Conservation (phyloP, 352 stramenopile genomes). For the Phytophthora cactorum region DNA sequence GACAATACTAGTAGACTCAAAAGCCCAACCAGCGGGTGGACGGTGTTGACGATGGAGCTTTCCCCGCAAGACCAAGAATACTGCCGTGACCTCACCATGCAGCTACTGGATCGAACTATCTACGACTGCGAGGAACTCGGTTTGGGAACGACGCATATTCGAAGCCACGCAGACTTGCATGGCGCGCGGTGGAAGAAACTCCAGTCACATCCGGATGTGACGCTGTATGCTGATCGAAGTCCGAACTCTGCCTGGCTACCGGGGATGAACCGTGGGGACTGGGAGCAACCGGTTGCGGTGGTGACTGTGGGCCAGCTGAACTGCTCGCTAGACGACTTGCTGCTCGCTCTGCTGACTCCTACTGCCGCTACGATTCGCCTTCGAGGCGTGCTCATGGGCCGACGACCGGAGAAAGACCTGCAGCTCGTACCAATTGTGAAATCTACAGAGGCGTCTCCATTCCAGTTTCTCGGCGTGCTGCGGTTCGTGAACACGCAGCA, state of each 20-base stretch:
- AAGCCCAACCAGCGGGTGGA: neutral
- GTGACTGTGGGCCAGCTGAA: conserved; percentile 25
- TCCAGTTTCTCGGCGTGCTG: conserved; percentile 27
- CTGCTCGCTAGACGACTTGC: conserved; percentile 28
- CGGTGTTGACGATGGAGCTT: conserved; percentile 21
- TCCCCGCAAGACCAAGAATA: conserved; percentile 26
- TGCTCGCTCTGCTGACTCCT: conserved; percentile 28
- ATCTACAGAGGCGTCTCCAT: conserved; percentile 14
- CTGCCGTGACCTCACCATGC: conserved; percentile 27
- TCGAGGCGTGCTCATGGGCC: conserved; percentile 26
- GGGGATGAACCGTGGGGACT: conserved; percentile 29
- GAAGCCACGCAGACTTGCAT: conserved; percentile 21
- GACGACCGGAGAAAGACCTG: conserved; percentile 14
- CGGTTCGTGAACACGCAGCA: conserved; percentile 32
- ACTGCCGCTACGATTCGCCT: conserved; percentile 18
- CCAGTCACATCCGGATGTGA: conserved; percentile 29
- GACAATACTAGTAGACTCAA: neutral
- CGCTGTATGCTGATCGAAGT: conserved; percentile 30
- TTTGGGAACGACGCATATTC: conserved; percentile 15
- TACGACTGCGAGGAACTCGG: conserved; percentile 36
- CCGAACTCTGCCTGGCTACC: conserved; percentile 23
- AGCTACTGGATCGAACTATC: conserved; percentile 33
- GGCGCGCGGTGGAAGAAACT: conserved; percentile 31
- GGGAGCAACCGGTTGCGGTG: conserved; percentile 29
- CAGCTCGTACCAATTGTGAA: conserved; percentile 22